Evolutionary conservation across 495 filamentous ascomycete genomes (phyloP).

Genomic region (Thozetella sp.): DNA sequence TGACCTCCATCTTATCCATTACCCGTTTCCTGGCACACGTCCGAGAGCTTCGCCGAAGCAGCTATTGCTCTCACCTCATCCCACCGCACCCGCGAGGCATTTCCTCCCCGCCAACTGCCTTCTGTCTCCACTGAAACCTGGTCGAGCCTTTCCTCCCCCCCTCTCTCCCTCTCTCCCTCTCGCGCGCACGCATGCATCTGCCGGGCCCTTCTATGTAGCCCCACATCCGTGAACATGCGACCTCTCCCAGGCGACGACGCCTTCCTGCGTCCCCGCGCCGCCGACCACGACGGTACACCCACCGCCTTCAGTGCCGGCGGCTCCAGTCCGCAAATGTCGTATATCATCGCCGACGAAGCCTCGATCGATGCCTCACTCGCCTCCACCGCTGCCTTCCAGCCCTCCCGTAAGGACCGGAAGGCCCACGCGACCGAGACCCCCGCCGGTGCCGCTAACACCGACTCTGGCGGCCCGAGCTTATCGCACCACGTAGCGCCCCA

Average conservation of each 20-base stretch:
- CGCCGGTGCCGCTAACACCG: constrained; percentile 7
- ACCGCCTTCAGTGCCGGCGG: constrained; percentile 21
- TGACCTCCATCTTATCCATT: background rate
- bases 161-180: too few relatives aligned
- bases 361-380: constrained; percentile 6
- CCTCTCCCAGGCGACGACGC: constrained; percentile 22
- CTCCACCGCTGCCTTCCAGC: constrained; percentile 10
- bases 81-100: too few relatives aligned
- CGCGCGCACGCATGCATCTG: too few relatives aligned
- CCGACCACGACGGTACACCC: constrained; percentile 21
- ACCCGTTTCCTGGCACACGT: background rate
- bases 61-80: too few relatives aligned
- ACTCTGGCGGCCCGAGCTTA: background rate
- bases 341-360: constrained; percentile 53
- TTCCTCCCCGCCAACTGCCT: too few relatives aligned
- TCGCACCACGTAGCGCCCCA: background rate
- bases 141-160: background rate
- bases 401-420: constrained; percentile 17
- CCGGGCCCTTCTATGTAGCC: constrained; percentile 1
- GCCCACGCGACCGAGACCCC: constrained; percentile 17
- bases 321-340: constrained; percentile 51
- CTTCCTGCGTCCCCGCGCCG: constrained; percentile 21
- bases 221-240: background rate
- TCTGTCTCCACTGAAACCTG: background rate
- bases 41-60: background rate